These are phyloP conservation scores for Kalmusia sp. DNA, from an alignment of 2,329 filamentous ascomycete species.

Conservation along the genomic window DNA sequence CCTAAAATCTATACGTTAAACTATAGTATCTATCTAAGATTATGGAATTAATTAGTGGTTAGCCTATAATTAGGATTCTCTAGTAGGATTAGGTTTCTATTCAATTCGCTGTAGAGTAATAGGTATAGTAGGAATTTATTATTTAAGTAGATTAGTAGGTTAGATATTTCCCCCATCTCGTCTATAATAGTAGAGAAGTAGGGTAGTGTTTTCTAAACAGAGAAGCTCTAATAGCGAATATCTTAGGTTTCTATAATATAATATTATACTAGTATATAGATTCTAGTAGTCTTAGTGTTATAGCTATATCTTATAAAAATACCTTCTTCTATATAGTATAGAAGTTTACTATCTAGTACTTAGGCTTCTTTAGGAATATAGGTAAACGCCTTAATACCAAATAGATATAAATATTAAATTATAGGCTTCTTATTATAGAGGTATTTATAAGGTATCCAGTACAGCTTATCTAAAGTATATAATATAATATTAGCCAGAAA, in stretches of 20 bases:
- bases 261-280: constrained; percentile 6
- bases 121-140: too few species aligned
- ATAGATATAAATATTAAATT: background rate
- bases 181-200: background rate
- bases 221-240: too few species aligned
- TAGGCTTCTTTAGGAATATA: constrained; percentile 6
- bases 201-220: background rate
- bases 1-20: too few species aligned
- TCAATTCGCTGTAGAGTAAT: too few species aligned
- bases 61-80: too few species aligned
- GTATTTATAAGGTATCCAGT: background rate
- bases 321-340: background rate
- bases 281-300: constrained; percentile 1
- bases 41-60: too few species aligned
- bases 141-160: too few species aligned
- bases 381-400: background rate
- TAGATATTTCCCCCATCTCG: too few species aligned
- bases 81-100: too few species aligned
- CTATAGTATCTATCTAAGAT: too few species aligned
- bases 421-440: background rate
- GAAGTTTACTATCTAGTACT: constrained; percentile 1
- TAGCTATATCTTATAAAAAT: constrained; percentile 10
- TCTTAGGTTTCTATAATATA: constrained; percentile 4
- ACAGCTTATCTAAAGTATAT: background rate
- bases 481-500: constrained; percentile 1